Base-by-base conservation (phyloP, 371 early-diverging fungal genomes). In the Mucor irregularis region DNA sequence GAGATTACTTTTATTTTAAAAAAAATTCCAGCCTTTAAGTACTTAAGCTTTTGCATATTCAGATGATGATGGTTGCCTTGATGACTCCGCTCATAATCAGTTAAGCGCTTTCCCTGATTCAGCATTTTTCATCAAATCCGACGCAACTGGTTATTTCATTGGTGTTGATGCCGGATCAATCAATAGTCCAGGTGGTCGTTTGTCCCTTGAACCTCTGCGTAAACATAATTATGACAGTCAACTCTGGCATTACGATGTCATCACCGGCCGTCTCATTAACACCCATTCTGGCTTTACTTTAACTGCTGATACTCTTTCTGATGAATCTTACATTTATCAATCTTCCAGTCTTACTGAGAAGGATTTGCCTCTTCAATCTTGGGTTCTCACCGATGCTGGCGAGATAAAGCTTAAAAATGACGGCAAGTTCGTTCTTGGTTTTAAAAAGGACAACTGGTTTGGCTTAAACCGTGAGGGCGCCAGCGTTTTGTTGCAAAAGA, bases 211-310 rank as follows among this genome's bases (percentile, higher is more conserved):
- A 31, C 43, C 68, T n/a, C 53, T 74, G 10, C 69, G 70, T 29
- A 64, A 62, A 17, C 51, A 46, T 5, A 67, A 47, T 19, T 69
- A 65, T 30, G 72, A 73, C 10, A 69, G 68, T 48, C 84, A 83
- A 52, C 73, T 83, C 19, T 83, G 84, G 84, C 66, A 68, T n/a
- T 78, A 67, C 46, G 73, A 77, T 37, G 55, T 49, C 11, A 57
- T 74, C 40, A 75, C 73, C 55, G 54, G 60, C 25, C 68, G 58
- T 22, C 52, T 83, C 42, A 68, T 77, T 45, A 83, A 83, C 49
- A 76, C 75, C 52, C 69, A 73, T 35, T 80, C 84, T 14, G 81
- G 80, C 17, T 67, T 80, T 28, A 71, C 68, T 11, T 64, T 83
- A 22, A 74, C 65, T 34, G 75, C 74, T 37, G 80, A 83, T 46